Conservation (phyloP, 2,329 filamentous ascomycete species). For the Cercospora sojina region DNA sequence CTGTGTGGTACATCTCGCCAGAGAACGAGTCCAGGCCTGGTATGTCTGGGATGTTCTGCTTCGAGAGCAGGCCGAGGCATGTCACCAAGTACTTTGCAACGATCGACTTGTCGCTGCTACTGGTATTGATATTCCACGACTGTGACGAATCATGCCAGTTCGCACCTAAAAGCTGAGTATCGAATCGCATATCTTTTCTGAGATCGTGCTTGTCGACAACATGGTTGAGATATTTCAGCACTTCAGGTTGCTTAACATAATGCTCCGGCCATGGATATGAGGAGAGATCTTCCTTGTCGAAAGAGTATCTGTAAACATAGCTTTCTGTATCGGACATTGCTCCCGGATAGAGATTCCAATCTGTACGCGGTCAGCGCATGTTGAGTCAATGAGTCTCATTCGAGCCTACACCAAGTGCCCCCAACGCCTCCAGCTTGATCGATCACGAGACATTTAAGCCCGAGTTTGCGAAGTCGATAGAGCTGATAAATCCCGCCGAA, state of each 20-base stretch:
- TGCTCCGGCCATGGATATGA: conserved; percentile 41
- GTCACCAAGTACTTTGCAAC: conserved; percentile 40
- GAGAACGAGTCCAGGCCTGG: conserved; percentile 41
- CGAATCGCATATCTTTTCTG: conserved; percentile 26
- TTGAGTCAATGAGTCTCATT: conserved; percentile 24
- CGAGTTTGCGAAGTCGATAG: conserved; percentile 22
- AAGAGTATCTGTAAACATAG: conserved; percentile 37
- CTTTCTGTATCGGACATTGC: conserved; percentile 31
- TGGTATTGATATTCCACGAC: conserved; percentile 17
- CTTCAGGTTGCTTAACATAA: conserved; percentile 48
- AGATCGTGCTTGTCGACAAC: conserved; percentile 22
- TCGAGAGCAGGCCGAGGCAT: conserved; percentile 42
- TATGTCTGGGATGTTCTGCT: conserved; percentile 42
- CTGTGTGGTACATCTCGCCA: conserved; percentile 44
- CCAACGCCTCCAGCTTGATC: conserved; percentile 48
- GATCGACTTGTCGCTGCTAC: conserved; percentile 2
- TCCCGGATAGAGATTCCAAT: conserved; percentile 44
- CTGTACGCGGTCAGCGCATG: background rate
- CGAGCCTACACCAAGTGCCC: conserved; percentile 28
- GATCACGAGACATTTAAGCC: conserved; percentile 36
- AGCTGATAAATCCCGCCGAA: conserved; percentile 33
- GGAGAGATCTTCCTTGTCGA: conserved; percentile 38
- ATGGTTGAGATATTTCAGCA: conserved; percentile 26
- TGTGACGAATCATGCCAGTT: conserved; percentile 16
- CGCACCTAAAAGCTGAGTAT: conserved; percentile 31